These are phyloP conservation scores for Corymbia calophylla DNA, from an alignment of 441 rosid genomes.

Conservation along the genomic window DNA sequence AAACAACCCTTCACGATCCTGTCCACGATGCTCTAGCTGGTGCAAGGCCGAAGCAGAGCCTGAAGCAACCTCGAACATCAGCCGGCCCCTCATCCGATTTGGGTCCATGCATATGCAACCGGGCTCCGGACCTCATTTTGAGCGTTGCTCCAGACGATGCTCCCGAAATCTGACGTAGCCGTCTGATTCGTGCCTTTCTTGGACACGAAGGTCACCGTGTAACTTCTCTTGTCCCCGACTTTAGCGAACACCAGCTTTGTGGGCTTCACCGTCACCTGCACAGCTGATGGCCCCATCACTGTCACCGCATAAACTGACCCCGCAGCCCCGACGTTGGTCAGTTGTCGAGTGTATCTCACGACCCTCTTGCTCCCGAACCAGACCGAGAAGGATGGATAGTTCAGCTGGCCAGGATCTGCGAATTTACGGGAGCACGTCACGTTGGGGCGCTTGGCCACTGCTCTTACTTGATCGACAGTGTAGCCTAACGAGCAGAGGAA, in stretches of 20 bases:
- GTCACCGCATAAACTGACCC: background rate
- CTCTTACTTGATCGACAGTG: background rate
- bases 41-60: background rate
- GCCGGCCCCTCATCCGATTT: background rate
- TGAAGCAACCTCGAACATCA: background rate
- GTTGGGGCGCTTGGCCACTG: background rate
- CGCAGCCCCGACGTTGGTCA: constrained; percentile 11
- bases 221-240: background rate
- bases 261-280: background rate
- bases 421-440: constrained; percentile 7
- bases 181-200: background rate
- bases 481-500: constrained; percentile 25
- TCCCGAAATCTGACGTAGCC: background rate
- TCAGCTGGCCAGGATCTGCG: constrained; percentile 13
- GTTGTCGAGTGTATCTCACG: background rate
- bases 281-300: background rate
- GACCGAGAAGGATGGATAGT: constrained; percentile 24
- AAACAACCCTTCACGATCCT: background rate
- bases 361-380: background rate
- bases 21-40: background rate
- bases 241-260: background rate
- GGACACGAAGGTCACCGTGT: constrained; percentile 1
- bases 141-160: background rate
- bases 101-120: background rate
- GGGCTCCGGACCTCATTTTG: background rate